Evolutionary conservation across 1,139 yeast genomes (phyloP).

Genomic region (Yarrowia galli): DNA sequence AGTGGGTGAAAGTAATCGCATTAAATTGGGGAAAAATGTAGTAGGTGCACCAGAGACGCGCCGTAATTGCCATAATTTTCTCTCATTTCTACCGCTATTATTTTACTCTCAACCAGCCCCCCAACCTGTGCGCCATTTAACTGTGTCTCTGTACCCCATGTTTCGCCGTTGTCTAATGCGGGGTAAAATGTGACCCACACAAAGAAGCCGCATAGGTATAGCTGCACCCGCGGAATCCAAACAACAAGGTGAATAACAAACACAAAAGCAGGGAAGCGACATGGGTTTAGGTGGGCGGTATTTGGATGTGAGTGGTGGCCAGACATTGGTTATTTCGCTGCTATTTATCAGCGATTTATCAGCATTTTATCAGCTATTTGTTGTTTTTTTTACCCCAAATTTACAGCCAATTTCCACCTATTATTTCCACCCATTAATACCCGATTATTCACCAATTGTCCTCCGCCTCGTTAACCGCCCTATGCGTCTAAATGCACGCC

Average conservation of each 20-base stretch:
- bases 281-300: background rate
- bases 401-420: no score
- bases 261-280: background rate
- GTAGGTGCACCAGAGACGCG: background rate
- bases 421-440: no score
- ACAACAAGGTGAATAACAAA: background rate
- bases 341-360: no score
- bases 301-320: no score
- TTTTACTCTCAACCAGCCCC: background rate
- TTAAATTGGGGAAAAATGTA: no score
- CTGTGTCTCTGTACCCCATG: background rate
- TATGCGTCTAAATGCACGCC: background rate
- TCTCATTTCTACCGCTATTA: background rate
- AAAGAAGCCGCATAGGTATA: background rate
- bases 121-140: background rate
- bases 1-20: no score
- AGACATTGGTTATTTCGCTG: background rate
- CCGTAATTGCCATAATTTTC: background rate
- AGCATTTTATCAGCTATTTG: no score
- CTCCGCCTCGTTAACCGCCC: slow-evolving; percentile 9
- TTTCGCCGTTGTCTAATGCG: slow-evolving; percentile 29
- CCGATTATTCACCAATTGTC: background rate
- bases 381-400: no score
- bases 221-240: slow-evolving; percentile 5
- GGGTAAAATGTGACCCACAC: slow-evolving; percentile 33